phyloP scores from a whole-genome alignment of 148 eudicot species.

The Nepenthes mirabilis region DNA sequence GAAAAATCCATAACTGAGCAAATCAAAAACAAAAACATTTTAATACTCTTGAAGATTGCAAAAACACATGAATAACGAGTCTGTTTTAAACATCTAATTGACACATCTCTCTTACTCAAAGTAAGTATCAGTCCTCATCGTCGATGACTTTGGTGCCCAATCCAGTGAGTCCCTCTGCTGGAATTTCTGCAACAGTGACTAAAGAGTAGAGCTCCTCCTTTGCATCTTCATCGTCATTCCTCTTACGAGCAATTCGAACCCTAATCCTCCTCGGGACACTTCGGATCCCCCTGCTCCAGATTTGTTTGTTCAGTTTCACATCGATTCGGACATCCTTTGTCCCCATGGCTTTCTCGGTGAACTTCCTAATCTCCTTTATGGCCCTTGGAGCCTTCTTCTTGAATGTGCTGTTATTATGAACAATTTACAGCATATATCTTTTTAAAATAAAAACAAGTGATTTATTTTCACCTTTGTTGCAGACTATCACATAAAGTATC shows the following conservation, averaged over 20 bases:
- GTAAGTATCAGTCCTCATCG: conserved; percentile 46
- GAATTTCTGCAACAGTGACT: conserved; percentile 77
- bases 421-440: background rate
- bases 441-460: background rate
- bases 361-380: conserved; percentile 64
- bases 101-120: too few species aligned
- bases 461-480: background rate
- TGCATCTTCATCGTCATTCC: conserved; percentile 91
- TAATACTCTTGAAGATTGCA: too few species aligned
- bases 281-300: conserved; percentile 86
- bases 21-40: too few species aligned
- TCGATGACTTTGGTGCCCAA: conserved; percentile 80
- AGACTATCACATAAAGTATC: background rate
- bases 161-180: conserved; percentile 70
- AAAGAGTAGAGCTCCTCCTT: conserved; percentile 94
- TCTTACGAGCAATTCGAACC: conserved; percentile 81
- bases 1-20: too few species aligned
- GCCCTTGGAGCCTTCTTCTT: conserved; percentile 87
- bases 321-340: conserved; percentile 72
- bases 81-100: too few species aligned
- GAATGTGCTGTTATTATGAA: conserved; percentile 38
- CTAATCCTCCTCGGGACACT: conserved; percentile 83
- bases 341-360: conserved; percentile 69
- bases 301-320: conserved; percentile 70
- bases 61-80: too few species aligned